A percentile compares a stretch with the other conserved stretches of the same genome.
Evolutionary conservation across 176 grass and related monocot species (phyloP).

Genomic region (Hyparrhenia diplandra): DNA sequence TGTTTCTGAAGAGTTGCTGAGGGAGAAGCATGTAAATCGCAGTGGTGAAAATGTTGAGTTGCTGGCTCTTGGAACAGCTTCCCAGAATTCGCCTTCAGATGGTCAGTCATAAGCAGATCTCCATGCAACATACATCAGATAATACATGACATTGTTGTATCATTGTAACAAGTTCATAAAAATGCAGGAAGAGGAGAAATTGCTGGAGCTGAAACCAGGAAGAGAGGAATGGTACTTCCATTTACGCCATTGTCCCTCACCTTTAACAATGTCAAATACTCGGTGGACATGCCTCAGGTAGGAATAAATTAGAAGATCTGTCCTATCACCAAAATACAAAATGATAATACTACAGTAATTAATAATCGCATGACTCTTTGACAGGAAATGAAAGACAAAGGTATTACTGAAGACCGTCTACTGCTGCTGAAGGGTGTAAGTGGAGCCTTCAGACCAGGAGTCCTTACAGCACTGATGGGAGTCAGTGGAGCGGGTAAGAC

Average conservation of each 20-base stretch:
- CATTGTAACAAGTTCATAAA: constrained; percentile 16
- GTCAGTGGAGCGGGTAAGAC: constrained; percentile 93
- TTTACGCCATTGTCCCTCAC: constrained; percentile 77
- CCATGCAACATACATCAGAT: neutral
- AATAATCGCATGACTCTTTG: constrained; percentile 1
- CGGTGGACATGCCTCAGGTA: constrained; percentile 93
- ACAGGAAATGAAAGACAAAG: constrained; percentile 90
- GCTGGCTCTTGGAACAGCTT: constrained; percentile 19
- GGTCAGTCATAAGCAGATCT: constrained; percentile 26
- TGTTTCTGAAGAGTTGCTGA: constrained; percentile 77
- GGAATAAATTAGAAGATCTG: constrained; percentile 7
- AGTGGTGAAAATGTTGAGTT: constrained; percentile 65
- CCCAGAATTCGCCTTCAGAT: constrained; percentile 31
- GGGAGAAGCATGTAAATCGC: constrained; percentile 78
- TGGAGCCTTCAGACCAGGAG: constrained; percentile 89
- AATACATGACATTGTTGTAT: neutral
- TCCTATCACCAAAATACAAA: neutral
- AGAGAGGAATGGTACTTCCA: constrained; percentile 88
- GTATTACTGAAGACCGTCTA: constrained; percentile 57
- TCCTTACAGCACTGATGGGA: constrained; percentile 93
- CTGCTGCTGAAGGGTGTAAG: constrained; percentile 80
- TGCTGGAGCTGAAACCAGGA: constrained; percentile 36
- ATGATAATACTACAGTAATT: neutral
- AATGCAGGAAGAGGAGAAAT: constrained; percentile 68
- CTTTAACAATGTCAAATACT: constrained; percentile 74